Evolutionary conservation across 192 early-diverging fungal species (phyloP), one percentile per base, ranked within the genome.

Genomic region (Coemansia sp.): DNA sequence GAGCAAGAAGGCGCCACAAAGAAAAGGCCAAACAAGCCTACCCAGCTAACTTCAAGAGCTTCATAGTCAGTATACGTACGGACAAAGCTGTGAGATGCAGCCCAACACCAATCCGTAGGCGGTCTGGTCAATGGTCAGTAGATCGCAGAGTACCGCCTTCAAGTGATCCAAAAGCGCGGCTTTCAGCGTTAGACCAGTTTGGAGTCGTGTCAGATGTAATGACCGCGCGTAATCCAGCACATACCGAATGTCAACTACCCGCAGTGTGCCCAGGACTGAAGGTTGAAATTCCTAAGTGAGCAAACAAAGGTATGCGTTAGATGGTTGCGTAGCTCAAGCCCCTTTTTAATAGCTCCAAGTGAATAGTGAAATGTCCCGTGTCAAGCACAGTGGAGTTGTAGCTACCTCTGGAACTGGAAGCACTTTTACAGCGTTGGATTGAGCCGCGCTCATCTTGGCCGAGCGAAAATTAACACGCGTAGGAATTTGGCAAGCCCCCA

Each of bases 201-300:
- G 33, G 45, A 42, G 33, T 13, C 3, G 28, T 9, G n/a, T 48
- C 52, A 14, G 28, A 23, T 59, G 48, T 13, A 70, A 10, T 3
- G 55, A 42, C 26, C 18, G 43, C n/a, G 60, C 61, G 39, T 70
- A 70, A 9, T 64, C 33, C 7, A 62, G 23, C n/a, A 69, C 28
- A 34, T 62, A 56, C 37, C 62, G 61, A 10, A 73, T 23, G 31
- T 78, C 76, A 12, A 42, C 64, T 34, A 78, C 37, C 20, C 66
- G 76, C 57, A 78, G 43, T 4, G 50, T 56, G 36, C n/a, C 62
- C 10, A 72, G 16, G 26, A 55, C 26, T 23, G 26, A 1, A 14
- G 28, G 4, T 16, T 26, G 28, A n/a, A 55, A 16, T 33, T 26
- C 52, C 52, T 55, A 55, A 33, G n/a, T 4, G 20, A 26, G 53